phyloP scores from a whole-genome alignment of 2,329 filamentous ascomycete genomes.

The Pseudocercospora macadamiae region DNA sequence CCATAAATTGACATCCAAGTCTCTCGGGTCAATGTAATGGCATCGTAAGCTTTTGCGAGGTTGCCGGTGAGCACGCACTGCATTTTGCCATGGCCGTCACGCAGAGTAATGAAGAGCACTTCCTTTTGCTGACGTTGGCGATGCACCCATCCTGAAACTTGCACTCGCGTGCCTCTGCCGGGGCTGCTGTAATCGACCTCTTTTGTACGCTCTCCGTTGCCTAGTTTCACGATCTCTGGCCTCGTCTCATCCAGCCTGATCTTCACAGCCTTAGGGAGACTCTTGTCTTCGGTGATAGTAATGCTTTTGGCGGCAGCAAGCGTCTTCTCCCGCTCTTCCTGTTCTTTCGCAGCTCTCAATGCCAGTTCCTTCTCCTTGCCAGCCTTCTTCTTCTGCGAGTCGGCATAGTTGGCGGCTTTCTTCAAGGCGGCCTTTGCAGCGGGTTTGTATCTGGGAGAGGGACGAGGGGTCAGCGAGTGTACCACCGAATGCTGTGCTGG shows the following conservation, averaged over 20 bases:
- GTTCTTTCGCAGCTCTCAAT: constrained; percentile 72
- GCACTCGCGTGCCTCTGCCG: constrained; percentile 70
- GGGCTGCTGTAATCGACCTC: constrained; percentile 58
- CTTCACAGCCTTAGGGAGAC: constrained; percentile 71
- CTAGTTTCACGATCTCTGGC: constrained; percentile 59
- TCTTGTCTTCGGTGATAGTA: constrained; percentile 68
- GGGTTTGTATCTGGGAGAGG: constrained; percentile 68
- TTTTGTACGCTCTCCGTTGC: constrained; percentile 49
- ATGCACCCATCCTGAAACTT: constrained; percentile 81
- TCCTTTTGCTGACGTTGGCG: constrained; percentile 80
- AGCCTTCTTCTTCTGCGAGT: constrained; percentile 81
- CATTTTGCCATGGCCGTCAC: constrained; percentile 81
- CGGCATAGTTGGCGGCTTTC: constrained; percentile 76
- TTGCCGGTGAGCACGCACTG: constrained; percentile 82
- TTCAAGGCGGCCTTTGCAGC: constrained; percentile 83
- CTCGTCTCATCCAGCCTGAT: constrained; percentile 77
- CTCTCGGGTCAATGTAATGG: constrained; percentile 80
- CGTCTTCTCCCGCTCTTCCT: constrained; percentile 69
- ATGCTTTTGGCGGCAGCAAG: constrained; percentile 84
- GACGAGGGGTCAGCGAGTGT: neutral
- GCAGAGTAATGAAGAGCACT: constrained; percentile 81
- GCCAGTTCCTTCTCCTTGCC: constrained; percentile 74
- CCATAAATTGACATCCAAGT: constrained; percentile 84
- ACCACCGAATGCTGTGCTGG: neutral
- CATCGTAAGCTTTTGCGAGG: constrained; percentile 89